phyloP scores from a whole-genome alignment of 495 filamentous ascomycete genomes.

The Tirmania nivea region DNA sequence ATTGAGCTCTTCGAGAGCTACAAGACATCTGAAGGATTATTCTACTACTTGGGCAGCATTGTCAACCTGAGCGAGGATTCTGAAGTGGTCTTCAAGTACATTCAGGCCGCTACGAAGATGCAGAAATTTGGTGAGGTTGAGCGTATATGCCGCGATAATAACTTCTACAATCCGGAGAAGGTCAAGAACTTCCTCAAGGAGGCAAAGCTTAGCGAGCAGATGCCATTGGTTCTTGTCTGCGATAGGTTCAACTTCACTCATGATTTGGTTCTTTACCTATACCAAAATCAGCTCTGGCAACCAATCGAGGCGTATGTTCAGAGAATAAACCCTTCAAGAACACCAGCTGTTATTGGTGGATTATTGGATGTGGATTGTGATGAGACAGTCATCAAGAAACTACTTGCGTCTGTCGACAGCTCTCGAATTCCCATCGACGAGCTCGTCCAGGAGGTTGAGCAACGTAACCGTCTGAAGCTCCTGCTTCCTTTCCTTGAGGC shows the following conservation, averaged over 20 bases:
- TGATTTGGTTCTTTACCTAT: conserved; percentile 89
- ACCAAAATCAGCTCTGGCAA: conserved; percentile 98
- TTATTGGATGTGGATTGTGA: conserved; percentile 97
- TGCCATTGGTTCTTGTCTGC: conserved; percentile 95
- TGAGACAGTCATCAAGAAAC: conserved; percentile 80
- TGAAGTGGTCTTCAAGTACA: conserved; percentile 98
- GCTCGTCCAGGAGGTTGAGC: conserved; percentile 85
- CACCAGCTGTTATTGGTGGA: conserved; percentile 83
- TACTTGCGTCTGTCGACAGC: conserved; percentile 72
- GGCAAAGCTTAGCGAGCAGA: conserved; percentile 71
- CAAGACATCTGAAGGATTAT: conserved; percentile 86
- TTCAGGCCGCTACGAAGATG: conserved; percentile 86
- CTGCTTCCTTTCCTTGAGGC: conserved; percentile 91
- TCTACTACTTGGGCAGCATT: conserved; percentile 93
- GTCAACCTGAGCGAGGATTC: conserved; percentile 91
- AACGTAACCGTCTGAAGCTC: conserved; percentile 84
- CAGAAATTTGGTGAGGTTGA: conserved; percentile 85
- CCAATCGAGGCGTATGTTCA: conserved; percentile 99
- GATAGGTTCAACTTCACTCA: conserved; percentile 98
- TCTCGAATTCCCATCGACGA: conserved; percentile 82
- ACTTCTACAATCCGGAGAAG: conserved; percentile 84
- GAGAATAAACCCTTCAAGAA: conserved; percentile 82
- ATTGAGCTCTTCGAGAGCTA: conserved; percentile 95
- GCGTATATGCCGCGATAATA: conserved; percentile 89
- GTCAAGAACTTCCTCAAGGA: conserved; percentile 99